Evolutionary conservation across 495 filamentous ascomycete genomes (phyloP), one percentile per base, ranked within the genome.

Genomic region (Penicillium pulvis): DNA sequence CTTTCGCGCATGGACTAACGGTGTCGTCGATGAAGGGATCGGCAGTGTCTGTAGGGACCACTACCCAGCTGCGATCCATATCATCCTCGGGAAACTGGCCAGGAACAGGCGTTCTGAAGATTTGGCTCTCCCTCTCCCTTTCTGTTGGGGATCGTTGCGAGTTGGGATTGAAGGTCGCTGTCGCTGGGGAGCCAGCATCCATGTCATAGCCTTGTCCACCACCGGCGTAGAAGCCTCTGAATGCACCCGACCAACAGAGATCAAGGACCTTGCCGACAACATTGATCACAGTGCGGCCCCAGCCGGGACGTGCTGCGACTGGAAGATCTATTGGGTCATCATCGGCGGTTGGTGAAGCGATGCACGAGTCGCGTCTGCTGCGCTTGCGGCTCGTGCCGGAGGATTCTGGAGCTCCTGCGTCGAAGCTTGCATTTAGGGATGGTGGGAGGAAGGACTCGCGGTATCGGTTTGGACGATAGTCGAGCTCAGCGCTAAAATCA

Each of bases 161-260:
- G 51, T 66, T 68, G 56, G 67, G 24, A 56, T 52, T 61, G 26
- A 62, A 56, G 3, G 53, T 50, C 33, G 52, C 19, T 28, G 28
- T 50, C 33, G 52, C 19, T 52, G 62, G 48, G 7, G 57, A 42
- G 5, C 63, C 53, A 4, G 70, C 51, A 19, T 63, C 53, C 66
- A 82, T 68, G 9, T 81, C 75, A 64, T 91, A 96, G 14, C 85
- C 88, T 39, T 75, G 78, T 6, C 92, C 92, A 17, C 89, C 91
- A 24, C 91, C 92, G 14, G 91, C 89, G 55, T 93, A 87, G 72
- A 97, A 97, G 0, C 92, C 92, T 48, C 80, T 77, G 67, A 97
- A 93, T 0, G 88, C 83, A 10, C 84, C 83, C 1, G 79, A 77
- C 65, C 79, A 88, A 79, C 91, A 94, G 58, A 95, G 91, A 65